A percentile compares a stretch with the other conserved stretches of the same genome.
phyloP scores from a whole-genome alignment of 2,329 filamentous ascomycete genomes.

The Rutstroemia sp. region DNA sequence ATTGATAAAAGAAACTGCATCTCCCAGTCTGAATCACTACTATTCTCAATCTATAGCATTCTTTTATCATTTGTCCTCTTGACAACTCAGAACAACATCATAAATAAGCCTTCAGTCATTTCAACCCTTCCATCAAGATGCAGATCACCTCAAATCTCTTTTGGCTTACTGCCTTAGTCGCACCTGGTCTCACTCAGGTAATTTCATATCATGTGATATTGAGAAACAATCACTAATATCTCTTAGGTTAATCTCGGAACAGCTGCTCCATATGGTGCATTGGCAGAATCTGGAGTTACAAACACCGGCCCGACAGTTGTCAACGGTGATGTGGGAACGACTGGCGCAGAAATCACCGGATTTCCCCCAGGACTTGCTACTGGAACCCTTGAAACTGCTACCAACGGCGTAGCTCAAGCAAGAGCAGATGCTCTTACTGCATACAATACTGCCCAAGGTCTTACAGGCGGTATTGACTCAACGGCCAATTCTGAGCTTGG shows the following conservation, averaged over 20 bases:
- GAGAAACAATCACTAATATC: not conserved
- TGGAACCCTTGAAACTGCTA: conserved; percentile 3
- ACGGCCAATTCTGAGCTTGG: conserved; percentile 11
- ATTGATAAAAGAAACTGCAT: too few relatives aligned
- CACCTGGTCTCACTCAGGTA: not conserved
- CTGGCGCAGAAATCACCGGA: conserved; percentile 15
- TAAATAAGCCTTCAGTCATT: not conserved
- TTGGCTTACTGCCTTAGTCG: not conserved
- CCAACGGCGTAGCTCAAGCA: not conserved
- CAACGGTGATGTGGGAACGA: conserved; percentile 13
- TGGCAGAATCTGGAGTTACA: conserved; percentile 8
- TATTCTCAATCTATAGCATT: not conserved
- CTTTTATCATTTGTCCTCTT: not conserved
- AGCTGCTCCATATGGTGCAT: conserved; percentile 11
- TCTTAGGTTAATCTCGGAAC: conserved; percentile 15
- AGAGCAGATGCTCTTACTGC: conserved; percentile 9
- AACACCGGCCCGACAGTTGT: conserved; percentile 14
- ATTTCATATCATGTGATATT: too few relatives aligned
- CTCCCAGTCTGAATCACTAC: too few relatives aligned
- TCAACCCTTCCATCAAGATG: not conserved
- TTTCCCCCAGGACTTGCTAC: conserved; percentile 13
- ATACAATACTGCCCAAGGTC: conserved; percentile 6
- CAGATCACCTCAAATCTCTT: not conserved
- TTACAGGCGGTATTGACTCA: conserved; percentile 2
- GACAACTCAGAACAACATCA: not conserved